Evolutionary conservation across 345 rosid genomes (phyloP), one percentile per base, ranked within the genome.

Genomic region (Excoecaria agallocha): DNA sequence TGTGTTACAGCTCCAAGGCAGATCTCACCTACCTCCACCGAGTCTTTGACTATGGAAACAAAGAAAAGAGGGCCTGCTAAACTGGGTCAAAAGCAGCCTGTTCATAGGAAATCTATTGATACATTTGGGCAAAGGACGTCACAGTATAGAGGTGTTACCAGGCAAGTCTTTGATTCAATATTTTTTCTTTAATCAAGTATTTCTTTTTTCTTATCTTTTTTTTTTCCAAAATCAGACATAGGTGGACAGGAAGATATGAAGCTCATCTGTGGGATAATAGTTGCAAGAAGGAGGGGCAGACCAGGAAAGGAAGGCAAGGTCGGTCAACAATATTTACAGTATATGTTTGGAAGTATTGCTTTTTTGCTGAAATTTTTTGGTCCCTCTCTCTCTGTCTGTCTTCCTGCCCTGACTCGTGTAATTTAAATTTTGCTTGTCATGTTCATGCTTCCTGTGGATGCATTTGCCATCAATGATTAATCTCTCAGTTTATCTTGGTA

Each of bases 231-330:
- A 20, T 22, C 83, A 91, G 96, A 37, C 96, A 91, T 72, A 83
- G 96, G 76, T 91, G 96, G 96, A 91, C 96, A 2, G 96, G 96
- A 58, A 86, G 93, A 79, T 91, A 91, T 80, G 96, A 91, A 82
- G 96, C 96, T 51, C 96, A 91, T 84, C 87, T 91, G 1, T 91
- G 96, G 96, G 96, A 91, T 60, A 91, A 91, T 63, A 91, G 93
- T 77, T 91, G 93, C 85, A 91, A 91, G 91, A 91, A 91, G 71
- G 96, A 91, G 77, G 93, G 96, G n/a, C 96, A 91, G 76, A 89
- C 90, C 66, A 89, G 96, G 82, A 91, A 91, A 84, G 96, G 96
- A 78, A 89, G 93, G 78, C 96, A 91, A 91, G 96, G 96, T 91
- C 43, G 72, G 90, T 85, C 45, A 65, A 57, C 52, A 20, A 51